These are phyloP conservation scores for Apiospora malaysiana DNA, from an alignment of 2,329 filamentous ascomycete species.

Conservation along the genomic window DNA sequence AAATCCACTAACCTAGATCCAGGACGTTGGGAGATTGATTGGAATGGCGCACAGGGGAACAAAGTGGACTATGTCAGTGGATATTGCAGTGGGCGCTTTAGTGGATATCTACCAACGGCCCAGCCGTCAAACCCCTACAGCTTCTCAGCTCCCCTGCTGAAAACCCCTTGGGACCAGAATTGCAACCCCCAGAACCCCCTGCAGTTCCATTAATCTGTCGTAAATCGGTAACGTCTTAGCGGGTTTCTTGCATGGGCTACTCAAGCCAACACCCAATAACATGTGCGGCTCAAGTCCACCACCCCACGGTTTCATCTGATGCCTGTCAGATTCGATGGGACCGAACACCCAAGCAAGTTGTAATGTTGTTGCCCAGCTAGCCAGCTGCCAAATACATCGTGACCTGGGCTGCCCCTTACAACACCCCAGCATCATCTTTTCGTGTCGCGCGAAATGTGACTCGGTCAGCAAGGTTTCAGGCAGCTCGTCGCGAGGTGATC, in stretches of 20 bases:
- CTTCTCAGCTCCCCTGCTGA: not conserved
- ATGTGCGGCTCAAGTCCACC: not conserved
- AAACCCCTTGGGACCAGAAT: no score
- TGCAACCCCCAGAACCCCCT: no score
- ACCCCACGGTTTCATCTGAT: conserved; percentile 7
- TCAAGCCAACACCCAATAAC: not conserved
- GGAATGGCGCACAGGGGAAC: not conserved
- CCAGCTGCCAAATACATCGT: not conserved
- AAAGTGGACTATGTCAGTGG: no score
- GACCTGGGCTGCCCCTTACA: not conserved
- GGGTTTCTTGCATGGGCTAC: not conserved
- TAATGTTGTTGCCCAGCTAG: not conserved
- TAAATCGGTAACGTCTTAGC: conserved; percentile 13
- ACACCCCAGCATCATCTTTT: no score
- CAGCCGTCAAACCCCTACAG: not conserved
- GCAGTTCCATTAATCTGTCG: not conserved
- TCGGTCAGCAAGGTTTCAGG: not conserved
- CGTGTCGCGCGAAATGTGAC: not conserved
- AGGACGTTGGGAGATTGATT: conserved; percentile 2
- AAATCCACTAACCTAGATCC: not conserved
- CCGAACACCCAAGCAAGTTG: not conserved
- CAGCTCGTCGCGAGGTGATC: not conserved
- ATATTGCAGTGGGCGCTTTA: not conserved
- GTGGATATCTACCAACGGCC: not conserved
- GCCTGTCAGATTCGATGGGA: not conserved